These are phyloP conservation scores for Aspergillus chevalieri DNA, from an alignment of 2,329 filamentous ascomycete species.

Conservation along the genomic window DNA sequence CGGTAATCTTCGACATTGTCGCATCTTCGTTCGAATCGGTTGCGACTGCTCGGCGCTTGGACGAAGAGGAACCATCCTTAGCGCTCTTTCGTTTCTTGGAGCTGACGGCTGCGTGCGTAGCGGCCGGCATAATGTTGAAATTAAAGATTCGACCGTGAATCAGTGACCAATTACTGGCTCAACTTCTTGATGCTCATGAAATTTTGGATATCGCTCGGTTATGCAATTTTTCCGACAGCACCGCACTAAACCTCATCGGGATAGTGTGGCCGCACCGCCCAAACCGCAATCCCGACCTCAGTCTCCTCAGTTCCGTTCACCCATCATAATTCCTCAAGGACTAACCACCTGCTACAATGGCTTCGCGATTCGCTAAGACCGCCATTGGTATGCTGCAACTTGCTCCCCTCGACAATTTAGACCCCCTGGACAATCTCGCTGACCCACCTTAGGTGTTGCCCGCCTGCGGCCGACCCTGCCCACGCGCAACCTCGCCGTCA, in stretches of 20 bases:
- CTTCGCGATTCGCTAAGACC: constrained; percentile 93
- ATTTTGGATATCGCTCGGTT: constrained; percentile 25
- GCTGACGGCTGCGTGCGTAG: constrained; percentile 14
- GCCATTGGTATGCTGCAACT: constrained; percentile 70
- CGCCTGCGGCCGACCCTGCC: constrained; percentile 78
- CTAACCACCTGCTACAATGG: constrained; percentile 70
- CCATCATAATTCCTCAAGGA: constrained; percentile 43
- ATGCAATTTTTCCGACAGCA: constrained; percentile 27
- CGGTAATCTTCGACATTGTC: constrained; percentile 60
- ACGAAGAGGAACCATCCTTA: constrained; percentile 34
- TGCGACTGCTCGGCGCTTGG: constrained; percentile 41
- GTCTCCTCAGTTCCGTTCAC: constrained; percentile 35
- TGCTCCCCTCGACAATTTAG: constrained; percentile 15
- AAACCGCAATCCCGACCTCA: constrained; percentile 36
- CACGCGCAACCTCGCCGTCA: constrained; percentile 67
- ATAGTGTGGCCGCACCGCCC: constrained; percentile 31
- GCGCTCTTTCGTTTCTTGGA: constrained; percentile 38
- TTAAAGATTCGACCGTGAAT: constrained; percentile 43
- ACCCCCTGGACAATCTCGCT: constrained; percentile 23
- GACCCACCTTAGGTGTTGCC: constrained; percentile 64
- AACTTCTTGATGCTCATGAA: constrained; percentile 8
- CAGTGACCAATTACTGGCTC: neutral
- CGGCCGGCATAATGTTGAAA: constrained; percentile 22
- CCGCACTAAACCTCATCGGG: constrained; percentile 20
- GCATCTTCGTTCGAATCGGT: constrained; percentile 49